A percentile compares a stretch with the other conserved stretches of the same genome.
These are phyloP conservation scores for Xylaria bambusicola DNA, from an alignment of 495 filamentous ascomycete genomes.

Conservation along the genomic window DNA sequence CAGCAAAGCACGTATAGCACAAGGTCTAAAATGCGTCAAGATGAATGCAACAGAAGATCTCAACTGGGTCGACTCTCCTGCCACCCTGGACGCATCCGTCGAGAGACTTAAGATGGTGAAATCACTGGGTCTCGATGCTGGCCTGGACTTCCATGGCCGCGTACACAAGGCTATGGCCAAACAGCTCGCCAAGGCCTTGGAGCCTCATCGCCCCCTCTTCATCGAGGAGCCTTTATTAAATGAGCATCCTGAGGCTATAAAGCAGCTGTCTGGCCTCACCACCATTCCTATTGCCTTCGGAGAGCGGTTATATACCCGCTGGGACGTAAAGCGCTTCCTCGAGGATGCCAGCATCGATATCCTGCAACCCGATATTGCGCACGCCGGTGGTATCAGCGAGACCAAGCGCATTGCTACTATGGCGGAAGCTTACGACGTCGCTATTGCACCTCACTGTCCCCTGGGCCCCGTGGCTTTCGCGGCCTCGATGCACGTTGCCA, in stretches of 20 bases:
- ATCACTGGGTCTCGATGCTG: constrained; percentile 66
- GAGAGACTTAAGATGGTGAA: constrained; percentile 71
- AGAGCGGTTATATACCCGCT: constrained; percentile 69
- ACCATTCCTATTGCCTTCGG: constrained; percentile 71
- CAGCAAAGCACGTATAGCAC: constrained; percentile 60
- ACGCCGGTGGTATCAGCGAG: constrained; percentile 74
- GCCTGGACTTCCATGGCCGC: constrained; percentile 74
- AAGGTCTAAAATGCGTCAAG: constrained; percentile 71
- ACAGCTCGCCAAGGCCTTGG: constrained; percentile 70
- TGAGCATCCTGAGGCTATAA: constrained; percentile 70
- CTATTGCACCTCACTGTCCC: constrained; percentile 74
- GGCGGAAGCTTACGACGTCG: constrained; percentile 76
- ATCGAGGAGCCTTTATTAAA: constrained; percentile 75
- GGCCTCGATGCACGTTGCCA: constrained; percentile 68
- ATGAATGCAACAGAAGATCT: constrained; percentile 81
- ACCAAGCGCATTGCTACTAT: constrained; percentile 69
- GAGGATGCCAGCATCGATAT: constrained; percentile 68
- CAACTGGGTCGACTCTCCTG: constrained; percentile 74
- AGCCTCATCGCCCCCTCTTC: constrained; percentile 70
- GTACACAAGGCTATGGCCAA: constrained; percentile 80
- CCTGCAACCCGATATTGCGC: constrained; percentile 72
- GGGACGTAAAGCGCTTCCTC: constrained; percentile 73
- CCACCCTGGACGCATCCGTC: constrained; percentile 59
- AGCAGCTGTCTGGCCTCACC: constrained; percentile 60
- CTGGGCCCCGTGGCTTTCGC: constrained; percentile 73